phyloP scores from a whole-genome alignment of 768 basidiomycete species.

The Kwoniella sp. region DNA sequence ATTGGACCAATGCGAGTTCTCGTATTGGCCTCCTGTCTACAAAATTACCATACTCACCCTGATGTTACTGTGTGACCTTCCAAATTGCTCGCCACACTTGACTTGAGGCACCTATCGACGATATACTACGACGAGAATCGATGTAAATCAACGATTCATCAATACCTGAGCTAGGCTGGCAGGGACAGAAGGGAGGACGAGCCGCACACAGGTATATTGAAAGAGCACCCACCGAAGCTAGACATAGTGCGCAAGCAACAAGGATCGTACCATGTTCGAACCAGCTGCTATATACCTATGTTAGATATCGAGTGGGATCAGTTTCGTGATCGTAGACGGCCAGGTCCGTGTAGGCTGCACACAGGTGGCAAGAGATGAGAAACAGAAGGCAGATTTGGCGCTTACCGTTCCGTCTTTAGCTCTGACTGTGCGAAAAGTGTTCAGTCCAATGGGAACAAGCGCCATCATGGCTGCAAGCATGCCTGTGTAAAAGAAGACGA shows the following conservation, averaged over 20 bases:
- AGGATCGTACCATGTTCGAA: slow-evolving; percentile 32
- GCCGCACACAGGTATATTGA: too few relatives aligned
- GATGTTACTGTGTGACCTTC: slow-evolving; percentile 9
- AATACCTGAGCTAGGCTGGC: too few relatives aligned
- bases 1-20: too few relatives aligned
- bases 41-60: slow-evolving; percentile 30
- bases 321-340: too few relatives aligned
- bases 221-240: slow-evolving; percentile 21
- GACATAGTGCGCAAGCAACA: slow-evolving; percentile 5
- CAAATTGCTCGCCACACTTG: slow-evolving; percentile 12
- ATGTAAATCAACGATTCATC: too few relatives aligned
- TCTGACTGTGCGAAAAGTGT: slow-evolving; percentile 10
- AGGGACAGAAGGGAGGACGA: too few relatives aligned
- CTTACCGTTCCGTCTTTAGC: slow-evolving; percentile 5
- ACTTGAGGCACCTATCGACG: slow-evolving; percentile 22
- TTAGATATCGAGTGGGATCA: background rate
- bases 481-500: slow-evolving; percentile 18
- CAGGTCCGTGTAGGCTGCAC: too few relatives aligned
- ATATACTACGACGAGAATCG: too few relatives aligned
- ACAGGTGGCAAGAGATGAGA: background rate
- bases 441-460: slow-evolving; percentile 17
- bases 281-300: slow-evolving; percentile 27
- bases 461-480: slow-evolving; percentile 27
- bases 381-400: background rate
- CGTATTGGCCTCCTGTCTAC: too few relatives aligned